Percentiles rank a stretch among this genome's conserved stretches.
These are phyloP conservation scores for Hypoxylon sp. DNA, from an alignment of 2,329 filamentous ascomycete genomes.

Conservation along the genomic window DNA sequence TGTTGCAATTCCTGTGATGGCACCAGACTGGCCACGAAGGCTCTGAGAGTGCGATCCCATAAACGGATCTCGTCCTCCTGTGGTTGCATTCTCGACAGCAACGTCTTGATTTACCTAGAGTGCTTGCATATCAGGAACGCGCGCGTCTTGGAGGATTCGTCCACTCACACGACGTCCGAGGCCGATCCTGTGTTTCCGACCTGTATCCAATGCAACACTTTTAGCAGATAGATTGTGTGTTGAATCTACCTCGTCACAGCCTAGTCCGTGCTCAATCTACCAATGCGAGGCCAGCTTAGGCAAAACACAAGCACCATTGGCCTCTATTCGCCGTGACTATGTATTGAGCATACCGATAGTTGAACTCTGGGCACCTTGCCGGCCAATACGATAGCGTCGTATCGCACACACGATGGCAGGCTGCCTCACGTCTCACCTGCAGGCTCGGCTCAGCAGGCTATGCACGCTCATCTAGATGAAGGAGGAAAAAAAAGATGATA, in stretches of 20 bases:
- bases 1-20: conserved; percentile 23
- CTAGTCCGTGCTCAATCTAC: conserved; percentile 33
- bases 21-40: conserved; percentile 6
- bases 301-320: conserved; percentile 32
- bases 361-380: conserved; percentile 12
- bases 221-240: conserved; percentile 34
- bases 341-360: conserved; percentile 15
- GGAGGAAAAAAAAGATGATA: not conserved
- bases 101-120: conserved; percentile 19
- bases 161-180: conserved; percentile 28
- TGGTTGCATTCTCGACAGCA: conserved; percentile 32
- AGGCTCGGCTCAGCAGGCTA: too few species aligned
- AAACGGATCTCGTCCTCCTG: conserved; percentile 28
- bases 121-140: conserved; percentile 38
- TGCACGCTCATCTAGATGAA: conserved; percentile 29
- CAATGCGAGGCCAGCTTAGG: conserved; percentile 35
- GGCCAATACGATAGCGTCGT: conserved; percentile 33
- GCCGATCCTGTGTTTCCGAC: conserved; percentile 36
- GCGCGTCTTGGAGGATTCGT: conserved; percentile 34
- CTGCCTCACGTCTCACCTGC: conserved; percentile 35
- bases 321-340: conserved; percentile 25
- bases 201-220: conserved; percentile 33
- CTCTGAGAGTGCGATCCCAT: conserved; percentile 18
- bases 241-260: conserved; percentile 29
- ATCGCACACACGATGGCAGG: conserved; percentile 30